Conservation (phyloP, 1,284 basidiomycete genomes). For the Fomitiporia mediterranea region DNA sequence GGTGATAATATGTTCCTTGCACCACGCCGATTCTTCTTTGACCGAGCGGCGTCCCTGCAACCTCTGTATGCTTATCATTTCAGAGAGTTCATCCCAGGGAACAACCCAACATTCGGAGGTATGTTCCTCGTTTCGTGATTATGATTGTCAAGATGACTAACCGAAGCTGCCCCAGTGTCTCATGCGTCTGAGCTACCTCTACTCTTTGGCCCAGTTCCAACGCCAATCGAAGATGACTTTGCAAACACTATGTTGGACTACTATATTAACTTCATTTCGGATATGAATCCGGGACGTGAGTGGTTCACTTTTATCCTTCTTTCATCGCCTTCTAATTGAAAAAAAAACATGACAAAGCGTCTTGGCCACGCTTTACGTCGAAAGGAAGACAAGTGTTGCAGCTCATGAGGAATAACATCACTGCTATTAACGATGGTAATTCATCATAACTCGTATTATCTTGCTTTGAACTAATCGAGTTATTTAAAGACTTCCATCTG, state of each 20-base stretch:
- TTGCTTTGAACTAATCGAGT: too few species aligned
- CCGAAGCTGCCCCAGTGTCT: slow-evolving; percentile 32
- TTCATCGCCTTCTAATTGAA: not conserved
- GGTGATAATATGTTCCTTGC: slow-evolving; percentile 52
- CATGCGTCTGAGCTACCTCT: slow-evolving; percentile 48
- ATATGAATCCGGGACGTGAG: slow-evolving; percentile 49
- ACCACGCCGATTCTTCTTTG: slow-evolving; percentile 44
- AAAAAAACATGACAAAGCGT: slow-evolving; percentile 26
- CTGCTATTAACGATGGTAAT: slow-evolving; percentile 45
- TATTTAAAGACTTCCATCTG: too few species aligned
- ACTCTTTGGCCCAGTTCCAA: slow-evolving; percentile 43
- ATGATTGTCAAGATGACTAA: not conserved
- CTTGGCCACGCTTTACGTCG: slow-evolving; percentile 40
- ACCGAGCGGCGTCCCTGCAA: slow-evolving; percentile 39
- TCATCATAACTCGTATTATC: too few species aligned
- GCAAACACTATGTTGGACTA: slow-evolving; percentile 45
- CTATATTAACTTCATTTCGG: slow-evolving; percentile 50
- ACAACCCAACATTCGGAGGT: slow-evolving; percentile 40
- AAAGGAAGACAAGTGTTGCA: slow-evolving; percentile 39
- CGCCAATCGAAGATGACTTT: slow-evolving; percentile 41
- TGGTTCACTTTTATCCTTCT: not conserved
- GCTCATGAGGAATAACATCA: slow-evolving; percentile 45
- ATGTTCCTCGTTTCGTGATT: slow-evolving; percentile 18
- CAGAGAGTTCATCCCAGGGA: slow-evolving; percentile 50
- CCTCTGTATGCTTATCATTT: slow-evolving; percentile 52